These are phyloP conservation scores for Pseudogymnoascus sp. DNA, from an alignment of 2,329 filamentous ascomycete genomes.

Conservation along the genomic window DNA sequence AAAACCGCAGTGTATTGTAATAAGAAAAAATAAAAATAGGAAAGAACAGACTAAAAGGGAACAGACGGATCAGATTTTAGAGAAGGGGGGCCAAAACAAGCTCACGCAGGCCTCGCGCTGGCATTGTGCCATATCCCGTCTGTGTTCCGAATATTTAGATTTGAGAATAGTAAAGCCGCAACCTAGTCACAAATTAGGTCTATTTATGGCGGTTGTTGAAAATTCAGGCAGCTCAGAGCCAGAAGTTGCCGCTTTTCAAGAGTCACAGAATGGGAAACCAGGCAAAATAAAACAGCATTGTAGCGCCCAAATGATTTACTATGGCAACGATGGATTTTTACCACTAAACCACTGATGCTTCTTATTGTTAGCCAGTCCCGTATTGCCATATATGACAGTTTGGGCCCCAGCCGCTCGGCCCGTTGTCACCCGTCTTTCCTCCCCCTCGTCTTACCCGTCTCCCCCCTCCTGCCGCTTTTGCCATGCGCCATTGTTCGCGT, in stretches of 20 bases:
- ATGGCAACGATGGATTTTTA: neutral
- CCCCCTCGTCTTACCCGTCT: conserved; percentile 11
- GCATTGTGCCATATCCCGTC: neutral
- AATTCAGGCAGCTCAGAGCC: too few relatives aligned
- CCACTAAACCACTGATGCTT: neutral
- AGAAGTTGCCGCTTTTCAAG: too few relatives aligned
- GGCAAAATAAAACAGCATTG: too few relatives aligned
- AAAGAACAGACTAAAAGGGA: neutral
- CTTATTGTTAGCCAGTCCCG: too few relatives aligned
- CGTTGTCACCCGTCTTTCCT: too few relatives aligned
- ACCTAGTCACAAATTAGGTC: neutral
- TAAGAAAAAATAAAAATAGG: neutral
- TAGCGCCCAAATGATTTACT: neutral
- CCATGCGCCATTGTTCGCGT: too few relatives aligned
- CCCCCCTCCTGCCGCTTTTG: too few relatives aligned
- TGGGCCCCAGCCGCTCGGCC: too few relatives aligned
- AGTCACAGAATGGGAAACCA: too few relatives aligned
- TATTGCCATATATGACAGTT: too few relatives aligned
- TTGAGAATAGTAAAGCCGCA: neutral
- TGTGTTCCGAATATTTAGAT: neutral
- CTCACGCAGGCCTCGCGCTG: neutral
- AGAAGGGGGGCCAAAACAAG: neutral
- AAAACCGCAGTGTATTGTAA: neutral
- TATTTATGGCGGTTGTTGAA: neutral
- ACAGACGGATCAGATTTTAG: neutral